phyloP scores from a whole-genome alignment of 2,329 filamentous ascomycete genomes.

The Fusarium vanettenii region DNA sequence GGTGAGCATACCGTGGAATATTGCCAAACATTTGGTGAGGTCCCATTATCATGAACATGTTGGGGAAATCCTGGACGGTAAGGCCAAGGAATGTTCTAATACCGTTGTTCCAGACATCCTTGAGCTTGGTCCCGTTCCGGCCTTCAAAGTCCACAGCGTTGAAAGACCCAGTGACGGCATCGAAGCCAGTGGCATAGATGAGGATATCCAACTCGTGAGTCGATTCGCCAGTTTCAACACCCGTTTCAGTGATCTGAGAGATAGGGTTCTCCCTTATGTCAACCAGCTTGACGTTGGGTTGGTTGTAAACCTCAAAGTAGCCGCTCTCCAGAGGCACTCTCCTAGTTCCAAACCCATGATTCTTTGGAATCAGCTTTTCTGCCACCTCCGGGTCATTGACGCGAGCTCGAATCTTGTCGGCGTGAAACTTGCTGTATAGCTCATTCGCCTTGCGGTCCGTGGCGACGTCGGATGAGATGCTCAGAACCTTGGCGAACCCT shows the following conservation, averaged over 20 bases:
- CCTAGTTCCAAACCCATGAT: slow-evolving; percentile 17
- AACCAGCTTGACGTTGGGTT: slow-evolving; percentile 21
- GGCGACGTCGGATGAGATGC: slow-evolving; percentile 15
- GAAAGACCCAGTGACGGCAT: slow-evolving; percentile 46
- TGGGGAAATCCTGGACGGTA: slow-evolving; percentile 56
- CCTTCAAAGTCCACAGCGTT: slow-evolving; percentile 57
- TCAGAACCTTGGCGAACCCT: slow-evolving; percentile 50
- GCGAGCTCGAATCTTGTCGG: slow-evolving; percentile 20
- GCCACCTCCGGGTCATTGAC: slow-evolving; percentile 19
- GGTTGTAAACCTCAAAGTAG: slow-evolving; percentile 25
- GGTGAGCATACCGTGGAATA: slow-evolving; percentile 47
- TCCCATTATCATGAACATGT: slow-evolving; percentile 60
- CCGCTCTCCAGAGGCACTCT: slow-evolving; percentile 20
- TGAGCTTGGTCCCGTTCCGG: slow-evolving; percentile 52
- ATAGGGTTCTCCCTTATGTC: slow-evolving; percentile 30
- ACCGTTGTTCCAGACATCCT: slow-evolving; percentile 51
- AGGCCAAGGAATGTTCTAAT: slow-evolving; percentile 56
- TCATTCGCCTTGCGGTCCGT: slow-evolving; percentile 22
- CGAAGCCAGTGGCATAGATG: slow-evolving; percentile 38
- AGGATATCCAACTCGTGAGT: slow-evolving; percentile 34
- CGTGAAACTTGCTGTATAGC: slow-evolving; percentile 21
- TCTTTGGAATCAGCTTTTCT: slow-evolving; percentile 24
- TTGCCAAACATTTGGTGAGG: slow-evolving; percentile 59
- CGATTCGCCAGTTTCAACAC: slow-evolving; percentile 18
- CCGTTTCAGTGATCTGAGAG: slow-evolving; percentile 24